Conservation (phyloP, 1,284 basidiomycete species). For the Pterula multifida region DNA sequence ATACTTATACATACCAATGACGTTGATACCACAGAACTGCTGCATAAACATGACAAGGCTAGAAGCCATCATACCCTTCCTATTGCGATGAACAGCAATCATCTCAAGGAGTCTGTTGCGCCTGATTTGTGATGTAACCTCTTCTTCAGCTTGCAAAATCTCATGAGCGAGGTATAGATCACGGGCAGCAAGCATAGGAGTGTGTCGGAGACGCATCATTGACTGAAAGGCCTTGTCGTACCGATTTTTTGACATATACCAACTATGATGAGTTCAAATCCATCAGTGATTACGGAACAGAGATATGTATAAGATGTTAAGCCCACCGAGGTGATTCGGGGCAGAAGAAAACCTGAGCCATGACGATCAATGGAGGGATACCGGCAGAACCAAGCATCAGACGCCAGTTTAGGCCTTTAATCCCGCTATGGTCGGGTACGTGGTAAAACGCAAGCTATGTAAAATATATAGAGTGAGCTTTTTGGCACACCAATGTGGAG, state of each 20-base stretch:
- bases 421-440: conserved; percentile 26
- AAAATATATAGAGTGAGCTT: neutral
- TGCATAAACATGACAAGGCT: conserved; percentile 49
- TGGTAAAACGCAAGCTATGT: neutral
- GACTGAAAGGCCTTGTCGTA: conserved; percentile 46
- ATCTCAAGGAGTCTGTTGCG: conserved; percentile 38
- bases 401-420: conserved; percentile 41
- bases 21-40: conserved; percentile 40
- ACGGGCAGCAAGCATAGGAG: conserved; percentile 50
- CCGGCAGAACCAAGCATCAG: conserved; percentile 44
- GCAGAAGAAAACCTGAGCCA: conserved; percentile 39
- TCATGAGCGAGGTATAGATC: conserved; percentile 47
- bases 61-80: conserved; percentile 58
- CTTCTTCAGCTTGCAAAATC: conserved; percentile 43
- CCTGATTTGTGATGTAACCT: conserved; percentile 23
- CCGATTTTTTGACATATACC: conserved; percentile 13
- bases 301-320: conserved; percentile 36
- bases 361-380: conserved; percentile 37
- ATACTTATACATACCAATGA: conserved; percentile 24
- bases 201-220: conserved; percentile 49
- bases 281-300: neutral
- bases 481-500: neutral
- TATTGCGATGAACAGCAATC: conserved; percentile 55
- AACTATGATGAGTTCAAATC: neutral
- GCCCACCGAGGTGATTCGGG: conserved; percentile 58